Base-by-base conservation (phyloP, 805 yeast species). In the Myxozyma neotropica region DNA sequence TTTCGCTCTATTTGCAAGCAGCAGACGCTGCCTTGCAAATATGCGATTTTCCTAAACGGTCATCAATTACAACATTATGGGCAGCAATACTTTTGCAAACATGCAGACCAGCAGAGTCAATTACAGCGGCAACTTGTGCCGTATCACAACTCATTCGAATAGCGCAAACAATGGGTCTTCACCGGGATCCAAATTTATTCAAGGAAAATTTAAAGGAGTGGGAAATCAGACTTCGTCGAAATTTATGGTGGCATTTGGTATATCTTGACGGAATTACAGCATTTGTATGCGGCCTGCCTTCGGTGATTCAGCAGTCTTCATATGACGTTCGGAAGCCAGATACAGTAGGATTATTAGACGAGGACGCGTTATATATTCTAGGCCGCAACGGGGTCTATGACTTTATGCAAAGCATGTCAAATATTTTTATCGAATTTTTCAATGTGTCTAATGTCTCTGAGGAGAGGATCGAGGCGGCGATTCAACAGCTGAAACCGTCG, bases 101-200 rank as follows among this genome's bases (percentile, higher is more conserved):
- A 6, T 33, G 46, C 23, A 46, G 49, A 17, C 43, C 44, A 10
- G 21, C 43, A n/a, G 55, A 52, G 23, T 31, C 42, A 5, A 27
- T 21, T n/a, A 42, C 49, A 5, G 10, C 48, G 8, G 43, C 39
- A n/a, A 29, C 49, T 19, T 17, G 40, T 8, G n/a, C 26, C 24
- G 19, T 52, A 10, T 39, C 57, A 0, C 36, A 44, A 43, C 33
- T 53, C 17, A 53, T 53, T n/a, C 52, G 57, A 4, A 39, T 35
- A 1, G 51, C 57, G 27, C 57, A 53, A 46, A 21, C 47, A 19
- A 53, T 53, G 57, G 57, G 57, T 4, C 40, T 53, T 4, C 57
- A 53, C 35, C 47, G 57, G 12, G 57, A 53, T 45, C 55, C 55
- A 4, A 13, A 12, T n/a, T 36, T 52, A 13, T 52, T 52, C 42